Conservation (phyloP, 805 yeast species). For the Lachancea fermentati region DNA sequence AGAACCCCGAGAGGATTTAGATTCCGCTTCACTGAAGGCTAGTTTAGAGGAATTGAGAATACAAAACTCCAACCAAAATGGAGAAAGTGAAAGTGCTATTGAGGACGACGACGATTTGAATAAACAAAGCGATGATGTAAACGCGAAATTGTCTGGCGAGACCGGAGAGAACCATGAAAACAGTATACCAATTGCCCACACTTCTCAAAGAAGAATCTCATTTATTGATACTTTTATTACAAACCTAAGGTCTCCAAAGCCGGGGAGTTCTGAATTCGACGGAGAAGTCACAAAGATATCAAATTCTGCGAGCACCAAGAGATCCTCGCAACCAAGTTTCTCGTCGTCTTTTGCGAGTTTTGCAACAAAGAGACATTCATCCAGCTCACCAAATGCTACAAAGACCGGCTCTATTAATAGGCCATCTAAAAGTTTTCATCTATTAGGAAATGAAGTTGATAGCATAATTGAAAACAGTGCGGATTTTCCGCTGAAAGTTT, state of each 20-base stretch:
- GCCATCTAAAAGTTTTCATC: neutral
- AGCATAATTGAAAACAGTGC: neutral
- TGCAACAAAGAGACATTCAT: neutral
- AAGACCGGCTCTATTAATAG: neutral
- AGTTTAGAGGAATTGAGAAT: conserved; percentile 7
- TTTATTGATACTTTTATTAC: conserved; percentile 31
- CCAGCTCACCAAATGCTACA: neutral
- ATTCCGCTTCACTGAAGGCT: neutral
- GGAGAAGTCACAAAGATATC: neutral
- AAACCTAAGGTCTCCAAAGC: conserved; percentile 19
- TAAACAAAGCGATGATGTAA: conserved; percentile 7
- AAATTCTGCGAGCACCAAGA: conserved; percentile 6
- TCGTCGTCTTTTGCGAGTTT: conserved; percentile 7
- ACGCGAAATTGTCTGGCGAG: neutral
- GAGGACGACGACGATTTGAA: conserved; percentile 11
- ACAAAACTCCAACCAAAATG: conserved; percentile 1
- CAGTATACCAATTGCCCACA: conserved; percentile 21
- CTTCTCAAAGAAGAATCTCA: conserved; percentile 23
- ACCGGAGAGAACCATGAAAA: neutral
- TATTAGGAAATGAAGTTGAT: neutral
- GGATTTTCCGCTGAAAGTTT: neutral
- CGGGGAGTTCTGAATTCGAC: conserved; percentile 7
- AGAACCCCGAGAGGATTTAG: neutral
- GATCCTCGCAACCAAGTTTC: conserved; percentile 9
- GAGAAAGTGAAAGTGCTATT: conserved; percentile 3